Base-by-base conservation (phyloP, 495 filamentous ascomycete species). In the Xylaria palmicola region DNA sequence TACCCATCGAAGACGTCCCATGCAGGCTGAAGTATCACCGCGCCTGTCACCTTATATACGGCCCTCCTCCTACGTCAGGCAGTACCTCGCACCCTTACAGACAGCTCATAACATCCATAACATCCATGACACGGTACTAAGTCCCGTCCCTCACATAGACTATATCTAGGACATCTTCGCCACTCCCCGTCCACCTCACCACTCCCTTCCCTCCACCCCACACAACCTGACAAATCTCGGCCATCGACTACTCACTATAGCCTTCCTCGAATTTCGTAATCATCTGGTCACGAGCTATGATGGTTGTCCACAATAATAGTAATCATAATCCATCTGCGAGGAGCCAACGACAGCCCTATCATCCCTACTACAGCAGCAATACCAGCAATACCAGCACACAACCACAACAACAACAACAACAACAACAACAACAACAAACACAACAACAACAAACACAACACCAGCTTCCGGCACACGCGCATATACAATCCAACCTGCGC, bases 241-340 rank as follows among this genome's bases (percentile, higher is more conserved):
- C 59, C 56, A 60, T 50, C 63, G 51, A 58, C 56, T 59, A 64
- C 36, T 40, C 30, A 41, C 45, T 44, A 39, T n/a, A 24, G 4
- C 17, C 27, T 37, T 43, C 43, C 43, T 50, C 13, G 56, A 53
- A 40, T 19, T 48, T 56, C 56, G 62, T 69, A 58, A 58, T 61
- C 65, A 63, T 43, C 61, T 55, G 10, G 32, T 53, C 49, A 44
- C 56, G 12, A 22, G 50, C 53, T 62, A 62, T 50, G 56, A 50
- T 49, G 37, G 47, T 64, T 45, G 59, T 62, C 41, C 58, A 64
- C 30, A 54, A 60, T 60, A 53, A 53, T 17, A 34, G n/a, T 55
- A 52, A 57, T 64, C 58, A 56, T 67, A n/a, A n/a, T n/a, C n/a
- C n/a, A n/a, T 41, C 64, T 54, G 57, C 61, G 54, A 59, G 40